Base-by-base conservation (phyloP, 1,284 basidiomycete species). In the Cerioporus squamosus region DNA sequence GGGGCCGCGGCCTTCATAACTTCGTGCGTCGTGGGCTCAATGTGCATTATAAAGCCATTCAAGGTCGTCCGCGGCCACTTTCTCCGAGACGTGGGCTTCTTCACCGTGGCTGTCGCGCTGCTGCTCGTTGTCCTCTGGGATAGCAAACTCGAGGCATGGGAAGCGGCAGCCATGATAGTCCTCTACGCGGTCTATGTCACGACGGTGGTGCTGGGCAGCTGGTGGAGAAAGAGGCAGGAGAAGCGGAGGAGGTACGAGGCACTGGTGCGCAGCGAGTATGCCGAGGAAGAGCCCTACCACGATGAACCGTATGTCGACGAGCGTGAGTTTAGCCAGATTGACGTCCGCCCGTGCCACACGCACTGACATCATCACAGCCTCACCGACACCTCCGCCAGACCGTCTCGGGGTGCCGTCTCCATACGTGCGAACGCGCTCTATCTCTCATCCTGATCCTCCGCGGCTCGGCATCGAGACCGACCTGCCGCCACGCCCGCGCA, bases 1-100 rank as follows among this genome's bases (percentile, higher is more conserved):
- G 97, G 97, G 15, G 97, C 97, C 1, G 96, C 97, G 1, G 87
- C 93, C 2, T 99, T 98, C 77, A 97, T 98, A 72, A 89, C 95
- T 20, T 94, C 94, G 2, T 95, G 96, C 68, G 95, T 99, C 40
- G 95, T 93, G 3, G 97, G 97, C 6, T 92, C 91, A 17, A 97
- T 99, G 87, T 96, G 95, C 69, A 89, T 99, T 72, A 93, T 98
- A 72, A 90, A 90, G 60, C 95, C 95, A 0, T 99, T 99, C 77
- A 83, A 86, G 62, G 94, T 98, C 17, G 82, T 90, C 31, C 84
- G 81, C 0, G 80, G 81, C 39, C 88, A 93, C 0, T 98, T 99
- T 75, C 76, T 97, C 15, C 88, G 97, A 36, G 97, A 99, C 72
- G 91, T 96, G 29, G 88, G 92, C 18, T 98, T 98, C 81, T 98